phyloP scores from a whole-genome alignment of 169 alveolate species.

The Plasmodium cynomolgi region DNA sequence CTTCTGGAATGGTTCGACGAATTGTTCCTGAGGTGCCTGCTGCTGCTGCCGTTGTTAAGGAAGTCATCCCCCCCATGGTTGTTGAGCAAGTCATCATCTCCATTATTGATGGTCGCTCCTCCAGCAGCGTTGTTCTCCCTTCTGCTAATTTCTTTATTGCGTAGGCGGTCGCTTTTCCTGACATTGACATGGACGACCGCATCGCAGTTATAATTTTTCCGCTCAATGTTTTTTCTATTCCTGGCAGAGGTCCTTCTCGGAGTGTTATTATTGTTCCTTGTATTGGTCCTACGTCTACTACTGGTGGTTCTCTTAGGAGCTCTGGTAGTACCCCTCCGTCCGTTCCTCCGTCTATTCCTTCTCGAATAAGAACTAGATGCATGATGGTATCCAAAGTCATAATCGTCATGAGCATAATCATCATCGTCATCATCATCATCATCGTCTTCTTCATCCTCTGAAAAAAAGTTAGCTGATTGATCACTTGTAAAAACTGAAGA shows the following conservation, averaged over 20 bases:
- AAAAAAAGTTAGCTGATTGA: constrained; percentile 46
- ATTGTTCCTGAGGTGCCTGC: background rate
- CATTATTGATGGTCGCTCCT: background rate
- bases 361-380: constrained; percentile 3
- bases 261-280: background rate
- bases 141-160: constrained; percentile 22
- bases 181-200: background rate
- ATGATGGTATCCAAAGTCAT: constrained; percentile 6
- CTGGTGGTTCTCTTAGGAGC: background rate
- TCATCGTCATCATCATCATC: constrained; percentile 61
- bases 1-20: constrained; percentile 21
- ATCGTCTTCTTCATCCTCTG: constrained; percentile 62
- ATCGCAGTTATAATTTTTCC: constrained; percentile 19
- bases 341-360: constrained; percentile 22
- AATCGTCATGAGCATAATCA: constrained; percentile 19
- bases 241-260: constrained; percentile 7
- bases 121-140: background rate
- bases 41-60: background rate
- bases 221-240: constrained; percentile 22
- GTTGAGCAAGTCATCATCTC: background rate
- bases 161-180: constrained; percentile 51
- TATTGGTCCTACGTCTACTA: background rate
- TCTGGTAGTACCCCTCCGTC: background rate
- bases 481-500: constrained; percentile 64
- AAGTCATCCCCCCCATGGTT: background rate